Base-by-base conservation (phyloP, 2,329 filamentous ascomycete genomes). In the Penicillium sp. region DNA sequence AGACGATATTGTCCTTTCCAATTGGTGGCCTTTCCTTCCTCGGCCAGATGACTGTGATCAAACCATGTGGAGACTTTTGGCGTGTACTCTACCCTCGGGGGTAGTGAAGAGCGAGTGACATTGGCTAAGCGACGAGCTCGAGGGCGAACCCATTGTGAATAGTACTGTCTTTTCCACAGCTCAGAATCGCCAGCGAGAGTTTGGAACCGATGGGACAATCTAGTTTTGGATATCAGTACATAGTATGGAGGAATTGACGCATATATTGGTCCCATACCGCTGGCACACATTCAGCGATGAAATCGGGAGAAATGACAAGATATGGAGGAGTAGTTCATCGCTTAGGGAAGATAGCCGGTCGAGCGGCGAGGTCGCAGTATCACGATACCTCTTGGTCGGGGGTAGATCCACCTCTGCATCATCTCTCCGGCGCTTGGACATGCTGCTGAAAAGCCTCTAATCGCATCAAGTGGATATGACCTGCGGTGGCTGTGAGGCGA, bases 1-100 rank as follows among this genome's bases (percentile, higher is more conserved):
- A 97, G 82, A 71, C 90, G 92, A 78, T 96, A 98, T 71, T 95
- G 91, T 64, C 86, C 85, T 80, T 96, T 96, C 93, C 93, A 97
- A 72, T 95, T 87, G 51, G 86, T 88, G 22, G 79, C 72, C 6
- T 73, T 76, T 13, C 82, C 82, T 61, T 79, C 78, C 59, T 78
- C 79, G 24, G 90, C 83, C 8, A 86, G 72, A 62, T 85, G 82
- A 40, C 84, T 81, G 64, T 90, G 86, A 55, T 88, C 85, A 37
- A 87, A 76, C 88, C 88, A 89, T 74, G 82, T 85, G 13, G 86
- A 85, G 9, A 84, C 72, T 58, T 81, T 85, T 4, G 85, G 85
- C 1, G 84, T 84, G 65, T 85, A 87, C 51, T 77, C 76, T 9
- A 82, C 70, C 33, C 76, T 80, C 9, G 78, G 71, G 24, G 76